These are phyloP conservation scores for Dryas octopetala DNA, from an alignment of 306 rosid genomes.

Conservation along the genomic window DNA sequence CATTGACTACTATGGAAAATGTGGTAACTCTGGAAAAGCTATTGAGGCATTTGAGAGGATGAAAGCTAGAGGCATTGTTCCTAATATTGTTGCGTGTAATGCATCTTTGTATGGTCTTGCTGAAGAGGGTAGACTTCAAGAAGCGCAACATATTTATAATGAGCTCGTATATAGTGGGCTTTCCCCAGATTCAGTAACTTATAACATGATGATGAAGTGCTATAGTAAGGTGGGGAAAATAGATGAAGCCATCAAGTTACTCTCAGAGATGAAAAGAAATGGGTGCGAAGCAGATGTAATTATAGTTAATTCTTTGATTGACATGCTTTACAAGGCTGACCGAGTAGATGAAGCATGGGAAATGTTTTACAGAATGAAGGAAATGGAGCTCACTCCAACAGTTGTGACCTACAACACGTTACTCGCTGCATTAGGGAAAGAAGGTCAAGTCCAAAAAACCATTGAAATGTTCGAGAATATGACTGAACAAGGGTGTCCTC, in stretches of 20 bases:
- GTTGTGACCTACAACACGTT: slow-evolving; percentile 92
- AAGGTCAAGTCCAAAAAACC: slow-evolving; percentile 57
- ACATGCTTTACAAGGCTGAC: slow-evolving; percentile 80
- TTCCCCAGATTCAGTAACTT: slow-evolving; percentile 80
- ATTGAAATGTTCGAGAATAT: slow-evolving; percentile 70
- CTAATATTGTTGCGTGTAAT: slow-evolving; percentile 79
- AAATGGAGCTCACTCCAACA: slow-evolving; percentile 75
- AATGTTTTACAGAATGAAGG: slow-evolving; percentile 81
- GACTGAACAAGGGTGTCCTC: slow-evolving; percentile 72
- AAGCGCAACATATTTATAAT: slow-evolving; percentile 64
- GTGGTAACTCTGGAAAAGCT: slow-evolving; percentile 76
- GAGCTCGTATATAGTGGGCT: slow-evolving; percentile 74
- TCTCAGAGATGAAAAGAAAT: slow-evolving; percentile 60
- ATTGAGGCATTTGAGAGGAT: slow-evolving; percentile 71
- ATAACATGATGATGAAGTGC: slow-evolving; percentile 94
- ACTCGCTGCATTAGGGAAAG: slow-evolving; percentile 80
- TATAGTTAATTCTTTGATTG: slow-evolving; percentile 72
- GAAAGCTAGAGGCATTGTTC: slow-evolving; percentile 77
- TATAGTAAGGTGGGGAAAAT: slow-evolving; percentile 75
- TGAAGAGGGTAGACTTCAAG: slow-evolving; percentile 65
- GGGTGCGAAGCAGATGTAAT: slow-evolving; percentile 88
- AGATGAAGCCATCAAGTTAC: slow-evolving; percentile 72
- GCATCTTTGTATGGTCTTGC: slow-evolving; percentile 86
- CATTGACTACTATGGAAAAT: slow-evolving; percentile 87
- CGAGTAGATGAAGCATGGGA: slow-evolving; percentile 88